A percentile compares a stretch with the other conserved stretches of the same genome.
Conservation (phyloP, 176 grass and related monocot genomes). For the Phyllostachys edulis region DNA sequence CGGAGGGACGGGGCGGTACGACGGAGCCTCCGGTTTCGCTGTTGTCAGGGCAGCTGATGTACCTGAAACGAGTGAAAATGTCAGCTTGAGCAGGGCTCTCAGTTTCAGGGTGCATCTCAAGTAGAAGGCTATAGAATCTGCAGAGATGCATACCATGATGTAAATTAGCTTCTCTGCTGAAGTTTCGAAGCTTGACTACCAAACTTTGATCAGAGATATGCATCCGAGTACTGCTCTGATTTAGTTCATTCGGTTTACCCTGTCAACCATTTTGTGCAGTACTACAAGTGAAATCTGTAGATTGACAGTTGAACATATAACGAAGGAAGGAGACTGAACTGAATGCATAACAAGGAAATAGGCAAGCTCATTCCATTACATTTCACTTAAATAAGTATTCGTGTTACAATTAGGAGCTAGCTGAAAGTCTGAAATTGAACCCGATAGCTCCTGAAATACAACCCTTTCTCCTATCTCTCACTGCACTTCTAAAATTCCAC, state of each 20-base stretch:
- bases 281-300: not conserved
- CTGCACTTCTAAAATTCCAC: conserved; percentile 14
- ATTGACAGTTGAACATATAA: not conserved
- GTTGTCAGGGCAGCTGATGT: conserved; percentile 16
- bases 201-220: not conserved
- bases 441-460: conserved; percentile 27
- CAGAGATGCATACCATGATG: not conserved
- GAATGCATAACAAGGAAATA: not conserved
- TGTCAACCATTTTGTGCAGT: not conserved
- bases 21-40: conserved; percentile 48
- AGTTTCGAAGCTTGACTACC: not conserved
- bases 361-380: conserved; percentile 17
- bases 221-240: not conserved
- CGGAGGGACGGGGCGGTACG: conserved; percentile 61
- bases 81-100: conserved; percentile 24
- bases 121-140: conserved; percentile 13
- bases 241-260: not conserved
- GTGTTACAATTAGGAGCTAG: conserved; percentile 41
- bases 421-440: conserved; percentile 13
- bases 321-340: not conserved
- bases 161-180: not conserved
- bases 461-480: conserved; percentile 14
- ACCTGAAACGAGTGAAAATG: not conserved
- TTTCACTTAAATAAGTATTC: conserved; percentile 24
- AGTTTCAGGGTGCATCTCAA: conserved; percentile 60